Evolutionary conservation across 768 basidiomycete genomes (phyloP), one percentile per base, ranked within the genome.

Genomic region (Daedaleopsis nitida): DNA sequence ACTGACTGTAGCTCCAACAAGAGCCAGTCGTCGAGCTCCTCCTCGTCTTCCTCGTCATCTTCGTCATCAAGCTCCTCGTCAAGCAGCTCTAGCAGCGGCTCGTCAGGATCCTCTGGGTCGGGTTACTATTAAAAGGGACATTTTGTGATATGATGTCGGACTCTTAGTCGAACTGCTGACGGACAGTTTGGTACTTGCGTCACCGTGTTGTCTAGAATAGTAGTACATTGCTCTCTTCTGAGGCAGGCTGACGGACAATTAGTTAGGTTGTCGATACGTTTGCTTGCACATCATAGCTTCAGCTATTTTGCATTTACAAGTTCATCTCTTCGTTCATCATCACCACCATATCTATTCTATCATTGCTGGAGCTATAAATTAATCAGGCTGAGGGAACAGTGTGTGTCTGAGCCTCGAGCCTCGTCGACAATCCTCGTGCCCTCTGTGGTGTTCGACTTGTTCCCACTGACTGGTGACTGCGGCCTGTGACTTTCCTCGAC

Each of bases 351-450:
- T 64, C 56, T 64, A 64, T 64, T 59, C 57, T 56, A 64, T 57
- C 55, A 27, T 57, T 58, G 62, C 62, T 64, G 62, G 56, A 52
- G 62, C 57, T 64, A 63, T 59, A 64, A 59, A 64, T 64, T 57
- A 64, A 64, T 56, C 50, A 58, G 58, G 62, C 57, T 21, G 52
- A 57, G 55, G 57, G 55, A 57, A 27, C 57, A 42, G 17, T 32
- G 23, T 12, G 49, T 45, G n/a, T 45, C 44, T n/a, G 44, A n/a
- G n/a, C n/a, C n/a, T n/a, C n/a, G n/a, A n/a, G n/a, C n/a, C n/a
- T n/a, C n/a, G n/a, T n/a, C n/a, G n/a, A n/a, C n/a, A n/a, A n/a
- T 43, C n/a, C 17, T 17, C 44, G 44, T 45, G 16, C 17, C 21
- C 44, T 14, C n/a, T 10, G 44, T 4, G 13, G 17, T 45, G 4